Base-by-base conservation (phyloP, 305 asterid species). In the Fraxinus velutina region DNA sequence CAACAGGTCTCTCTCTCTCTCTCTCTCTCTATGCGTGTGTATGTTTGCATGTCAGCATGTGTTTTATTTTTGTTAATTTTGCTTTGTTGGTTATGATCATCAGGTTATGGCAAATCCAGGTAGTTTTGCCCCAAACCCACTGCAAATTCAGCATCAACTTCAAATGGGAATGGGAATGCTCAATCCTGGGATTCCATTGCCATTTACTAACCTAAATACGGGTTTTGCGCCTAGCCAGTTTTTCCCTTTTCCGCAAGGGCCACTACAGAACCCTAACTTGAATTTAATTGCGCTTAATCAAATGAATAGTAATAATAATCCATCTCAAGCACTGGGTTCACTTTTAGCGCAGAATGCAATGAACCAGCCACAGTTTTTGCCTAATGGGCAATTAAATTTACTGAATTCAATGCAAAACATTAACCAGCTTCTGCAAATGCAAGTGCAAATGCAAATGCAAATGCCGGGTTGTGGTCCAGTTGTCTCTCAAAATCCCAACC, bases 401-500 rank as follows among this genome's bases (percentile, higher is more conserved):
- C 88, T 86, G 37, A 90, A 85, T 84, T 88, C 87, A 42, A 81
- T 89, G 83, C 95, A 91, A 68, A 91, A 87, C 82, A 85, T 89
- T 47, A 85, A 82, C 86, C 97, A 88, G 82, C 83, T 90, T 84
- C 13, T 88, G 87, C 92, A 89, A 75, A 80, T 91, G 84, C 89
- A 83, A 62, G 66, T 87, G 89, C 86, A 81, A 50, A 66, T 73
- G 81, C 91, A 86, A 84, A 82, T 87, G 83, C 88, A 44, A 44
- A 42, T 44, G 37, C 27, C 37, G 7, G 39, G 17, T 13, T 76
- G 80, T 70, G 44, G 75, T 32, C 75, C 80, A n/a, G 68, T 78
- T 74, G 36, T 84, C 66, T 88, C 87, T 83, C 94, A 86, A 73
- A 85, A 88, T 81, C 64, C 85, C 60, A 82, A 85, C 55, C 84